A percentile compares a stretch with the other conserved stretches of the same genome.
Evolutionary conservation across 2,329 filamentous ascomycete genomes (phyloP).

Genomic region (Zymoseptoria passerinii): DNA sequence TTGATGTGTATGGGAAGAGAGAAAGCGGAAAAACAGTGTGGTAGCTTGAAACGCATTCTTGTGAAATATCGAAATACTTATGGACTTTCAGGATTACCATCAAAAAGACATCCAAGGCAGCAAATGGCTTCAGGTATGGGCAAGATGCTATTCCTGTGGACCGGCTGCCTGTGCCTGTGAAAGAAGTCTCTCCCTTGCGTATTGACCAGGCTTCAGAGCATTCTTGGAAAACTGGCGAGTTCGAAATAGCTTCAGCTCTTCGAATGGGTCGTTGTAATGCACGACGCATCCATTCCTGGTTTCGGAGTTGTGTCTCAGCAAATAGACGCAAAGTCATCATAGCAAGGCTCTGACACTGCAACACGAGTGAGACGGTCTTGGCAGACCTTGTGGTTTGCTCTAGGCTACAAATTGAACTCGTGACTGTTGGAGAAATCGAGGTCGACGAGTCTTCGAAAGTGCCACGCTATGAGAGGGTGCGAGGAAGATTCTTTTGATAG

Average conservation of each 20-base stretch:
- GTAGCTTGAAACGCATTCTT: background rate
- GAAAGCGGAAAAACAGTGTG: background rate
- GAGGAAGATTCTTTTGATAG: background rate
- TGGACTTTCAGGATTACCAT: background rate
- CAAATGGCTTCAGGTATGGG: background rate
- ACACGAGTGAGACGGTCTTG: slow-evolving; percentile 87
- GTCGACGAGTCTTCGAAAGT: slow-evolving; percentile 89
- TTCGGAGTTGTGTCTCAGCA: slow-evolving; percentile 24
- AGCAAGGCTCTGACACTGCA: slow-evolving; percentile 71
- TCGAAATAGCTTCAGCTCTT: background rate
- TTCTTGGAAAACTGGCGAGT: background rate
- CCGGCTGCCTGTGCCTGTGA: background rate
- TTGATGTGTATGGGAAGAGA: background rate
- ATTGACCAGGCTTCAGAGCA: background rate
- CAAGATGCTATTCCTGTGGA: background rate
- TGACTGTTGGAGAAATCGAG: slow-evolving; percentile 57
- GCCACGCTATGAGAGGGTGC: slow-evolving; percentile 39
- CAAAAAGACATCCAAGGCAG: background rate
- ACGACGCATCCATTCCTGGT: background rate
- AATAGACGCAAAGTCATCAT: slow-evolving; percentile 85
- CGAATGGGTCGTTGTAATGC: background rate
- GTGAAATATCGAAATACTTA: background rate
- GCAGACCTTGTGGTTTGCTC: slow-evolving; percentile 68
- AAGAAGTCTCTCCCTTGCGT: background rate
- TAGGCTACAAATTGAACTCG: slow-evolving; percentile 86